Conservation (phyloP, 2,329 filamentous ascomycete genomes). For the Spiromastix sp. region DNA sequence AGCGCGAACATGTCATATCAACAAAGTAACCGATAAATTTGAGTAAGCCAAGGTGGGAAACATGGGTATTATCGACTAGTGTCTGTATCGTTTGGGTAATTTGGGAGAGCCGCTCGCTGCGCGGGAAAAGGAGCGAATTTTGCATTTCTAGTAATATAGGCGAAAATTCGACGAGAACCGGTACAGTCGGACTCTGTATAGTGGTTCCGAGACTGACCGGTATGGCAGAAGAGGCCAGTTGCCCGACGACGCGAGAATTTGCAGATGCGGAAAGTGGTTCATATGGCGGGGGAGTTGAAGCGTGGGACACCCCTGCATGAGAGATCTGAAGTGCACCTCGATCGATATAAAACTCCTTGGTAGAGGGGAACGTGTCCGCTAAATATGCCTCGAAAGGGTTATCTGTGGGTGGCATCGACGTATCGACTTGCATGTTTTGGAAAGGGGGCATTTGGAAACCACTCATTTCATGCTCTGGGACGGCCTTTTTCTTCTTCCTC, state of each 20-base stretch:
- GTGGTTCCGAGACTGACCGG: slow-evolving; percentile 20
- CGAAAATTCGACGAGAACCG: slow-evolving; percentile 32
- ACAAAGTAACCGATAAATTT: slow-evolving; percentile 42
- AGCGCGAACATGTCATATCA: slow-evolving; percentile 47
- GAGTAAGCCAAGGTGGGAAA: slow-evolving; percentile 32
- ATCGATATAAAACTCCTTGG: slow-evolving; percentile 28
- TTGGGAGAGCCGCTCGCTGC: slow-evolving; percentile 23
- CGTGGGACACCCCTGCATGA: slow-evolving; percentile 23
- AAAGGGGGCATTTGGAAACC: slow-evolving; percentile 3
- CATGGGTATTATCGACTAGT: slow-evolving; percentile 30
- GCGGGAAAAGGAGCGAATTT: slow-evolving; percentile 18
- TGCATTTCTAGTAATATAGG: slow-evolving; percentile 30
- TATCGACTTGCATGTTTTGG: neutral
- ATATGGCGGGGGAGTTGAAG: slow-evolving; percentile 32
- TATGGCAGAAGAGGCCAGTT: slow-evolving; percentile 27
- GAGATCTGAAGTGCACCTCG: slow-evolving; percentile 30
- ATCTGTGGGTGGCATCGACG: too few relatives aligned
- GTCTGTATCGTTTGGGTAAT: slow-evolving; percentile 30
- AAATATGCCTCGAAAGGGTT: too few relatives aligned
- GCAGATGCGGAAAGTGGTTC: slow-evolving; percentile 31
- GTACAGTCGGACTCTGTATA: slow-evolving; percentile 26
- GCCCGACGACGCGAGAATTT: slow-evolving; percentile 32
- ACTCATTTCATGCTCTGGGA: slow-evolving; percentile 14
- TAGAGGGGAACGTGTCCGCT: slow-evolving; percentile 18
- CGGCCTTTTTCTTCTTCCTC: slow-evolving; percentile 25